phyloP scores from a whole-genome alignment of 495 filamentous ascomycete species.

The Lasiosphaeriaceae sp. region DNA sequence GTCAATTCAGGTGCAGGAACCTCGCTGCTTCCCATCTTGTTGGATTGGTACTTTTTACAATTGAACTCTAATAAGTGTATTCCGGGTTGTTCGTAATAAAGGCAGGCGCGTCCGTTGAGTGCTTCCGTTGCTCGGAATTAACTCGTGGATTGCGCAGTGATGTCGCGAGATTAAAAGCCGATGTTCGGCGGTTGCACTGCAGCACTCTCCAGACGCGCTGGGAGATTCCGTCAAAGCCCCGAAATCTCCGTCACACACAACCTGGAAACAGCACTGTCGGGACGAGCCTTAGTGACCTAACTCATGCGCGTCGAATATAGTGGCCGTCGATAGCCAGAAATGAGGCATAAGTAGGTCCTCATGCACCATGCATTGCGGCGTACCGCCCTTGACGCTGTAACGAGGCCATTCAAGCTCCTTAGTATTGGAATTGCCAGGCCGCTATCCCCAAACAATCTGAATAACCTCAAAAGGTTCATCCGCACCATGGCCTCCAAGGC shows the following conservation, averaged over 20 bases:
- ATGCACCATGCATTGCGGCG: constrained; percentile 20
- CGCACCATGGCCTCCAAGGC: not conserved
- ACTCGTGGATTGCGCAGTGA: too few species aligned
- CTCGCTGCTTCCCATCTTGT: too few species aligned
- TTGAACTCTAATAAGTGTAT: too few species aligned
- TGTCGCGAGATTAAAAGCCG: not conserved
- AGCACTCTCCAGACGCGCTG: too few species aligned
- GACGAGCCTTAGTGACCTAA: too few species aligned
- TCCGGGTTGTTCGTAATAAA: too few species aligned
- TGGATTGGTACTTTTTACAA: too few species aligned
- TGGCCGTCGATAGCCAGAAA: not conserved
- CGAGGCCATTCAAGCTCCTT: not conserved
- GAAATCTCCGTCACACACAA: not conserved
- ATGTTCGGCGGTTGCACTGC: constrained; percentile 1
- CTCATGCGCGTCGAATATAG: not conserved
- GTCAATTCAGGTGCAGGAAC: too few species aligned
- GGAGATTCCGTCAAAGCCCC: not conserved
- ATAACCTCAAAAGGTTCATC: not conserved
- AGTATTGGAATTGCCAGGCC: not conserved
- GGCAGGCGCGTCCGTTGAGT: not conserved
- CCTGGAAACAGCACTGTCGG: not conserved
- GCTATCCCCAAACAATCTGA: not conserved
- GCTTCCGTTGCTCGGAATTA: not conserved
- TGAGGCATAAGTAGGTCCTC: not conserved
- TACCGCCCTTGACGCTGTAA: constrained; percentile 6